phyloP scores from a whole-genome alignment of 2,329 filamentous ascomycete genomes.

The Plenodomus tracheiphilus region DNA sequence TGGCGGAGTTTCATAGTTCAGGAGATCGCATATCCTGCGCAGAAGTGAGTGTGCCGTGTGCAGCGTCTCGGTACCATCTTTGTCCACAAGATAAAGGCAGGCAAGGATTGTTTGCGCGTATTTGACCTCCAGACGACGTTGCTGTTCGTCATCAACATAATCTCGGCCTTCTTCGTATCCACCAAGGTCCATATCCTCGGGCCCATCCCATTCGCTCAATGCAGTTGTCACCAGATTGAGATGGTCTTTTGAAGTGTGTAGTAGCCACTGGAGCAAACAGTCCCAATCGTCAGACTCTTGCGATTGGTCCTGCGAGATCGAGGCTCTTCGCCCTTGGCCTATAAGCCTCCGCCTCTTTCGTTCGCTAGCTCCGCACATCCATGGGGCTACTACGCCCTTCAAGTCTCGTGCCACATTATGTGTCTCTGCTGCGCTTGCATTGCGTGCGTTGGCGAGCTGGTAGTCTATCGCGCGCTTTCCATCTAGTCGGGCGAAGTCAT shows the following conservation, averaged over 20 bases:
- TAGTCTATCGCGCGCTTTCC: conserved; percentile 63
- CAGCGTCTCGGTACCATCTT: conserved; percentile 61
- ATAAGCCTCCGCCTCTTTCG: conserved; percentile 58
- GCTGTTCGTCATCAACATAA: conserved; percentile 64
- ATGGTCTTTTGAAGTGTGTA: conserved; percentile 59
- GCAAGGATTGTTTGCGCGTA: conserved; percentile 72
- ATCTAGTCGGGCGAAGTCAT: conserved; percentile 65
- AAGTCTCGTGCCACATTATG: conserved; percentile 64
- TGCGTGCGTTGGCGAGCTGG: conserved; percentile 53
- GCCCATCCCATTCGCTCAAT: conserved; percentile 74
- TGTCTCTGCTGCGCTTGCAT: conserved; percentile 16
- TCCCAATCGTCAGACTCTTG: conserved; percentile 63
- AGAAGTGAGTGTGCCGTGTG: conserved; percentile 64
- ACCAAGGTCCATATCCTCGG: conserved; percentile 69
- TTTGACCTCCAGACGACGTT: conserved; percentile 62
- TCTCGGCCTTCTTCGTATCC: conserved; percentile 56
- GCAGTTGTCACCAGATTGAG: conserved; percentile 66
- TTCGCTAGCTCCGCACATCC: conserved; percentile 68
- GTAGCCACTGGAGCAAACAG: conserved; percentile 69
- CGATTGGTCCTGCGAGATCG: conserved; percentile 41
- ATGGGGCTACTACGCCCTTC: conserved; percentile 70
- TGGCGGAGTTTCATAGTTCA: conserved; percentile 63
- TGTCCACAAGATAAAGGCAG: conserved; percentile 67
- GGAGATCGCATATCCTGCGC: conserved; percentile 60
- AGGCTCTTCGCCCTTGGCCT: conserved; percentile 25